A percentile compares a stretch with the other conserved stretches of the same genome.
phyloP scores from a whole-genome alignment of 805 yeast genomes.

The Yarrowia sp. region DNA sequence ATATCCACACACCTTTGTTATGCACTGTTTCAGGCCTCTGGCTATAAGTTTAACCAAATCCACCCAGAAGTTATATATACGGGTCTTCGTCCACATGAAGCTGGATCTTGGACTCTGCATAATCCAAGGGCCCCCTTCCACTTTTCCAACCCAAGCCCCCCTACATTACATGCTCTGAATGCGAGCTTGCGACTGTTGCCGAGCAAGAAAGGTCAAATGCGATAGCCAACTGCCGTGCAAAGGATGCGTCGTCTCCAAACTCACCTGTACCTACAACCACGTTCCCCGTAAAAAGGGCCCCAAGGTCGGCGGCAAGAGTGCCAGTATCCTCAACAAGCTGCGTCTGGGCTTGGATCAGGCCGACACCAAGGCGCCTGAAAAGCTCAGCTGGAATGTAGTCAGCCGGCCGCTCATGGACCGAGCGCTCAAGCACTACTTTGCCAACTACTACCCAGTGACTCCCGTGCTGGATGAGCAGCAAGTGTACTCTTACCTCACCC shows the following conservation, averaged over 20 bases:
- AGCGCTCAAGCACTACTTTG: constrained; percentile 20
- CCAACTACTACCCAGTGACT: constrained; percentile 20
- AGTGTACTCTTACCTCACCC: background rate
- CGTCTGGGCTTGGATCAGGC: constrained; percentile 20
- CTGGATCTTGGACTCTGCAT: no score
- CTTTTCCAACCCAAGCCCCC: background rate
- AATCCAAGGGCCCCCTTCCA: no score
- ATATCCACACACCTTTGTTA: constrained; percentile 12
- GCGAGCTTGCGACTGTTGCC: constrained; percentile 38
- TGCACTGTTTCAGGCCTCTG: constrained; percentile 21
- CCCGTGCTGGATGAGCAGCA: constrained; percentile 12
- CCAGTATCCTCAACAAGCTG: constrained; percentile 33
- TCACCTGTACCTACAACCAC: constrained; percentile 33
- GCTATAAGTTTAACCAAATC: constrained; percentile 4
- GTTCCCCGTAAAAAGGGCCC: constrained; percentile 36
- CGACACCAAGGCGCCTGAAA: constrained; percentile 12
- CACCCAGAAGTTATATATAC: constrained; percentile 12
- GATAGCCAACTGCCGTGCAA: constrained; percentile 36
- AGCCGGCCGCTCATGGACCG: constrained; percentile 2
- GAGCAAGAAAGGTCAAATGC: constrained; percentile 36
- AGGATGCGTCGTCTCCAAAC: constrained; percentile 32
- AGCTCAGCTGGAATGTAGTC: constrained; percentile 23
- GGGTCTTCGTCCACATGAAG: background rate
- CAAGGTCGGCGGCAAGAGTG: constrained; percentile 34
- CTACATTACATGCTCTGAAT: constrained; percentile 30